A percentile compares a stretch with the other conserved stretches of the same genome.
phyloP scores from a whole-genome alignment of 2,329 filamentous ascomycete species.

The Biscogniauxia mediterranea region DNA sequence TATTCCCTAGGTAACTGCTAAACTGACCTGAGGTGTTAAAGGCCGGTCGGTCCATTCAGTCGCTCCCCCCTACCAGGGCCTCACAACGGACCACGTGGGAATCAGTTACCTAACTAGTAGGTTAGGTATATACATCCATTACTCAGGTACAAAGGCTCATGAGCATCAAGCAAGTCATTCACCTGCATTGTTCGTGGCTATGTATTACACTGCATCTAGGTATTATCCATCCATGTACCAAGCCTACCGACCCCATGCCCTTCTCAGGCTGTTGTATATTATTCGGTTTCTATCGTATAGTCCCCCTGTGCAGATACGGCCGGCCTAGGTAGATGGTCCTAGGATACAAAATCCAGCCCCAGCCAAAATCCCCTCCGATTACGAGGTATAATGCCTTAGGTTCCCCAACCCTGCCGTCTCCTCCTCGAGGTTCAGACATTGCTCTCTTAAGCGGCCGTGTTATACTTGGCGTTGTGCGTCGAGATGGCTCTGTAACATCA shows the following conservation, averaged over 20 bases:
- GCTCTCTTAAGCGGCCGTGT: slow-evolving; percentile 32
- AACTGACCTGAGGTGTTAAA: no score
- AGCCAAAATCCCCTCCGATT: not conserved
- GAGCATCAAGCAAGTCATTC: no score
- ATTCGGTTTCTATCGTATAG: not conserved
- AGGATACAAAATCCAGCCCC: not conserved
- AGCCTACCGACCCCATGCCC: not conserved
- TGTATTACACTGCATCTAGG: not conserved
- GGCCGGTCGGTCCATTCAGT: no score
- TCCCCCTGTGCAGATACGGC: not conserved
- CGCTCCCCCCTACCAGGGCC: no score
- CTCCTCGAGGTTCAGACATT: not conserved
- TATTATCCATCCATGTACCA: not conserved
- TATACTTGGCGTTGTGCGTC: slow-evolving; percentile 74
- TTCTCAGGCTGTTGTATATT: not conserved
- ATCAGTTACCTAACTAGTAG: no score
- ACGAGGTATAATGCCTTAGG: not conserved
- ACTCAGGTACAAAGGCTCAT: not conserved
- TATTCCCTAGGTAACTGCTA: no score
- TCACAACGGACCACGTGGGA: no score
- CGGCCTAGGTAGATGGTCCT: not conserved
- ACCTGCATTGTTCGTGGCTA: no score
- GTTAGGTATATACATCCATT: no score
- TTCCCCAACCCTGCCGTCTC: not conserved
- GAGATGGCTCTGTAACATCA: slow-evolving; percentile 62